Evolutionary conservation across 2,329 filamentous ascomycete genomes (phyloP).

Genomic region (Podosphaera leucotricha): DNA sequence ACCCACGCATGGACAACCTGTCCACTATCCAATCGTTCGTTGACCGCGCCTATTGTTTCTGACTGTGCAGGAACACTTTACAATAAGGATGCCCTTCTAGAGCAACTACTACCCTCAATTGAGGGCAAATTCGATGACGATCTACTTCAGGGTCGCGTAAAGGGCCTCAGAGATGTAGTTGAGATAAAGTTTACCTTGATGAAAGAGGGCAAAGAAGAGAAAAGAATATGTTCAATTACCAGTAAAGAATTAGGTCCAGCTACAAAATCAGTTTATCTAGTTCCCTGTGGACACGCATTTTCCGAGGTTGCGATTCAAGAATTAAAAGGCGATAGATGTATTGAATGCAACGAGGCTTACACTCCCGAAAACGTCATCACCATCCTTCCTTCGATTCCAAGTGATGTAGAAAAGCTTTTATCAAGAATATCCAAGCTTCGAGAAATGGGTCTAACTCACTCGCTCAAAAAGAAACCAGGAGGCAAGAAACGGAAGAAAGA

Average conservation of each 20-base stretch:
- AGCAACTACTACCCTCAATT: slow-evolving; percentile 33
- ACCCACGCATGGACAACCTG: slow-evolving; percentile 72
- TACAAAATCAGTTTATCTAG: slow-evolving; percentile 64
- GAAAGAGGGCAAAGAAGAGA: slow-evolving; percentile 25
- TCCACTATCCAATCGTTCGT: slow-evolving; percentile 55
- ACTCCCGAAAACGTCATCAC: slow-evolving; percentile 54
- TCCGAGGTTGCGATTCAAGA: slow-evolving; percentile 67
- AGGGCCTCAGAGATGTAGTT: slow-evolving; percentile 63
- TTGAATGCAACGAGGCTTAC: slow-evolving; percentile 56
- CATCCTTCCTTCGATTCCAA: slow-evolving; percentile 47
- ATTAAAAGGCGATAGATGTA: slow-evolving; percentile 39
- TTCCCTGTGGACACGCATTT: slow-evolving; percentile 91
- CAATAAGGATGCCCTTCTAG: slow-evolving; percentile 79
- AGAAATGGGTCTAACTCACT: slow-evolving; percentile 56
- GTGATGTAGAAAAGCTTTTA: slow-evolving; percentile 45
- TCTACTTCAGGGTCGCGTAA: slow-evolving; percentile 39
- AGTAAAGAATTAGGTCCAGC: slow-evolving; percentile 62
- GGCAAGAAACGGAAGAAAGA: slow-evolving; percentile 54
- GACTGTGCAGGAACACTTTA: slow-evolving; percentile 70
- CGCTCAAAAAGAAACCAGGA: slow-evolving; percentile 52
- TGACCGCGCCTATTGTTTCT: slow-evolving; percentile 48
- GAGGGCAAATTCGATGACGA: slow-evolving; percentile 33
- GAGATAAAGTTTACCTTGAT: slow-evolving; percentile 49
- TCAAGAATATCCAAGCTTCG: slow-evolving; percentile 44
- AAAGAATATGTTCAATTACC: slow-evolving; percentile 69